Evolutionary conservation across 176 grass and related monocot species (phyloP).

Genomic region (Cymbopogon citratus): DNA sequence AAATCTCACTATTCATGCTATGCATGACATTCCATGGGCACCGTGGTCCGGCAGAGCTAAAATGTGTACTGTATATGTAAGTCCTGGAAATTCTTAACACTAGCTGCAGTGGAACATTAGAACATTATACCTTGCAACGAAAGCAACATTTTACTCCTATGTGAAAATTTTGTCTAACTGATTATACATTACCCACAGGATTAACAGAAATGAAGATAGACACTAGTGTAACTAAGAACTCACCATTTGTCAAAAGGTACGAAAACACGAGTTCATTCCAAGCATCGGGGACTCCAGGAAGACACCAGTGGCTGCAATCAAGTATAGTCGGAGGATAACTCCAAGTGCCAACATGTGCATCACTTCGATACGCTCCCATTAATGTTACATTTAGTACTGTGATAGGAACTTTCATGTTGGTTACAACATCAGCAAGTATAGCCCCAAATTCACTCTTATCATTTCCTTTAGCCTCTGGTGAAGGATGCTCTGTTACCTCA

Average conservation of each 20-base stretch:
- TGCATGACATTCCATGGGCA: not conserved
- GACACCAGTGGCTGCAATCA: slow-evolving; percentile 98
- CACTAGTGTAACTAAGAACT: slow-evolving; percentile 22
- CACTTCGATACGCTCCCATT: slow-evolving; percentile 75
- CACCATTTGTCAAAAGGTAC: slow-evolving; percentile 70
- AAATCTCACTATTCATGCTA: not conserved
- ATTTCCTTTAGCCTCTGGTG: slow-evolving; percentile 55
- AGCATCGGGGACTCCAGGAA: slow-evolving; percentile 89
- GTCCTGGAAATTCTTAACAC: not conserved
- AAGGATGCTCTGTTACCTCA: slow-evolving; percentile 78
- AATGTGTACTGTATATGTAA: not conserved
- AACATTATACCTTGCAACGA: not conserved
- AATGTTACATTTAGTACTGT: slow-evolving; percentile 79
- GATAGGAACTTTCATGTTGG: slow-evolving; percentile 48
- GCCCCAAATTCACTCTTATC: slow-evolving; percentile 76
- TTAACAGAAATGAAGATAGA: slow-evolving; percentile 7
- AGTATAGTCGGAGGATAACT: slow-evolving; percentile 84
- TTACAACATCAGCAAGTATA: slow-evolving; percentile 63
- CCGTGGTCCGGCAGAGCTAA: not conserved
- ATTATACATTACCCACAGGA: not conserved
- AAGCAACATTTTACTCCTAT: not conserved
- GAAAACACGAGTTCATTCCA: slow-evolving; percentile 95
- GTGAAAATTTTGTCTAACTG: not conserved
- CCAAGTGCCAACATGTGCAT: slow-evolving; percentile 88
- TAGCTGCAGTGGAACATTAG: slow-evolving; percentile 5